Base-by-base conservation (phyloP, 257 asterid species). In the Knoxia roxburghii region DNA sequence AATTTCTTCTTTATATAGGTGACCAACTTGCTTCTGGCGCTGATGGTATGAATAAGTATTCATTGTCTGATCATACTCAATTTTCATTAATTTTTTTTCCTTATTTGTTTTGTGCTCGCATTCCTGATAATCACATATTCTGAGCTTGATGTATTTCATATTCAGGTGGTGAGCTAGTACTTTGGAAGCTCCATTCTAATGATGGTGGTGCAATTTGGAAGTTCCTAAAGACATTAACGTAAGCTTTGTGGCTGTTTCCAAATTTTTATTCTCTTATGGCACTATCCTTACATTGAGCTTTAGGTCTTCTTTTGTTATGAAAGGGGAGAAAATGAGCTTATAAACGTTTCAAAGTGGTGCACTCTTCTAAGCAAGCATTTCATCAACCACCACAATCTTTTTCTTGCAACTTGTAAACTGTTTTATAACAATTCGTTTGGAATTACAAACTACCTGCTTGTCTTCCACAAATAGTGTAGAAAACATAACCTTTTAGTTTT, bases 21-120 rank as follows among this genome's bases (percentile, higher is more conserved):
- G 96, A 90, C 65, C 89, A 68, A 73, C 88, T 94, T 70, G 97
- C 99, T 33, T 94, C 99, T 67, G 97, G 97, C 69, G 97, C 96
- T 73, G 99, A 94, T 78, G 99, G 99, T 94, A 75, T 67, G 79
- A 46, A 29, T 24, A 46, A 46, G 61, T 65, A 27, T 30, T 52
- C 39, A 48, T 65, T 20, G n/a, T 15, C 43, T 30, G 56, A 41
- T 46, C 32, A 57, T 17, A 7, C 12, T 52, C 24, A 60, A 11
- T 21, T 61, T 7, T 10, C 60, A 10, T 18, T 51, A 27, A 35
- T 27, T 43, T 39, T 27, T 2, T 20, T 5, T 57, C 33, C n/a
- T 30, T 11, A 62, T 49, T 61, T 30, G 13, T 12, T 30, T 30
- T 20, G 12, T 60, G 23, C 41, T 33, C 30, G 39, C 48, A 70